Evolutionary conservation across 495 filamentous ascomycete species (phyloP), one percentile per base, ranked within the genome.

Genomic region (Amphirosellinia nigrospora): DNA sequence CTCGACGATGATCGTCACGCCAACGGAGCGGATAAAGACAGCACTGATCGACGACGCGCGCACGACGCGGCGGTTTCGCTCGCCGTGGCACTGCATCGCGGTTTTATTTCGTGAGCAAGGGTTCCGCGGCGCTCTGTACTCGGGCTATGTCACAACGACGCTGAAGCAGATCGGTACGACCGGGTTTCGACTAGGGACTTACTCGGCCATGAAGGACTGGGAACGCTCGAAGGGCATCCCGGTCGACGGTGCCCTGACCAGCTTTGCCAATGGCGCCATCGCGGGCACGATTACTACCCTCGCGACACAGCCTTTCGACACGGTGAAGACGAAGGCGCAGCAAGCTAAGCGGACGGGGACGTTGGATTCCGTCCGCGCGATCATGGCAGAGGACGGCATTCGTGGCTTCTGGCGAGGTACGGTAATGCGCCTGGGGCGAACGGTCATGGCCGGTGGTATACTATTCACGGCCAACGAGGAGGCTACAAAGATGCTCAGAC

Each of bases 31-130:
- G 58, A 87, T 92, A 74, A 92, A 92, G 72, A 91, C 89, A 0
- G 90, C 89, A 3, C 72, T 91, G 71, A 91, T 91, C 53, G 89
- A 92, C 72, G 89, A 92, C 73, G 89, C 90, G 4, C 78, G 87
- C 23, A 79, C 74, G 1, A 73, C 77, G 26, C 82, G 82, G 38
- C 80, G 86, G 36, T 91, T 89, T 73, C 79, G 73, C 3, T 86
- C 82, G 0, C 78, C 82, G 0, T 16, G 80, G 13, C 89, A 92
- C 70, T 87, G 86, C 28, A 77, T 86, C 4, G 62, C 70, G 2
- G 65, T 82, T 0, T 81, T 92, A 16, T 76, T 84, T 53, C 74
- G 74, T 6, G 82, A 86, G 41, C 79, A 87, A 55, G 89, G 89
- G 4, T 26, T 62, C 15, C 70, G 85, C 6, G 59, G 84, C 7